Evolutionary conservation across 2,329 filamentous ascomycete genomes (phyloP).

Genomic region (Xylaria hypoxylon): DNA sequence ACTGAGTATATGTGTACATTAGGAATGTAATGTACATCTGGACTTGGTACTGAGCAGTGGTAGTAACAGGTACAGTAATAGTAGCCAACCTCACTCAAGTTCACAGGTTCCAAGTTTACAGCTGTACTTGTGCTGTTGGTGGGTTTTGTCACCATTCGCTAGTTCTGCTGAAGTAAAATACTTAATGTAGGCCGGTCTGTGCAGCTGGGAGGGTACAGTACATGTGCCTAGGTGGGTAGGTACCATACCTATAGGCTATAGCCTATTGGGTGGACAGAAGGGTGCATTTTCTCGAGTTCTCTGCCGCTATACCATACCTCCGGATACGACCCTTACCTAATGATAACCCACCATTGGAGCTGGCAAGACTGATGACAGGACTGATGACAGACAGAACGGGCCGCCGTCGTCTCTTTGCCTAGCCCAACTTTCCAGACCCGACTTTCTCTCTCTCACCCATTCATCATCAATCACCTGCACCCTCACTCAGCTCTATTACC

Average conservation of each 20-base stretch:
- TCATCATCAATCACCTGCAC: conserved; percentile 26
- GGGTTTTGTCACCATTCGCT: too few species aligned
- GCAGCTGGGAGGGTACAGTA: conserved; percentile 1
- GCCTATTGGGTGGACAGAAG: not conserved
- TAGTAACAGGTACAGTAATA: not conserved
- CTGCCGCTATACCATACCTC: conserved; percentile 15
- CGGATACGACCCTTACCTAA: conserved; percentile 7
- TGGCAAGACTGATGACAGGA: not conserved
- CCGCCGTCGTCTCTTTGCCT: conserved; percentile 21
- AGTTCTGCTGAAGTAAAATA: too few species aligned
- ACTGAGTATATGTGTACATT: not conserved
- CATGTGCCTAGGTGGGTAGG: not conserved
- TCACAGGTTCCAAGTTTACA: too few species aligned
- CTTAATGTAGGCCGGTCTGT: conserved; percentile 11
- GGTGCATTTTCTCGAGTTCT: not conserved
- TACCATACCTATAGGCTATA: not conserved
- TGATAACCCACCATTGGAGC: not conserved
- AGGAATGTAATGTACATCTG: not conserved
- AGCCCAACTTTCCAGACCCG: conserved; percentile 20
- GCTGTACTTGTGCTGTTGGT: too few species aligned
- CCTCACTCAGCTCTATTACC: conserved; percentile 10
- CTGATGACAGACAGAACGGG: conserved; percentile 23
- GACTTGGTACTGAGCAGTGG: too few species aligned
- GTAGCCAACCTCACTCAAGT: conserved; percentile 4
- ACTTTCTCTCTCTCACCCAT: conserved; percentile 19